Base-by-base conservation (phyloP, 192 early-diverging fungal species). In the Rhizophagus prolifer region DNA sequence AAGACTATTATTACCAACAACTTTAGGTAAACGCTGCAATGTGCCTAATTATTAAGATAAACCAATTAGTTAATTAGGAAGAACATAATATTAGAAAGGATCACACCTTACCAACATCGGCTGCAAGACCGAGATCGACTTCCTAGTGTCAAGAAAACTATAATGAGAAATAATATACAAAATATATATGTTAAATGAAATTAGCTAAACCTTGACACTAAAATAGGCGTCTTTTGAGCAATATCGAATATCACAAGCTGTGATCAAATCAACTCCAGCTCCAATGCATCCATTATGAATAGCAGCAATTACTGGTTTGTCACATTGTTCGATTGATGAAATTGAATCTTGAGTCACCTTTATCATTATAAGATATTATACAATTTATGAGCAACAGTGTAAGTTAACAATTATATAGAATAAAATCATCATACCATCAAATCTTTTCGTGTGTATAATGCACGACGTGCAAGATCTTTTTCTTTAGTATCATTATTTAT, bases 1-100 rank as follows among this genome's bases (percentile, higher is more conserved):
- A 91, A 93, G 92, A 81, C 91, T 91, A 74, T 90, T 83, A 84
- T 97, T 98, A 30, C 94, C 96, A 64, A 95, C 94, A 8, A 97
- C 87, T 85, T 98, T 98, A 67, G 96, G 96, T 26, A 99, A 85
- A 31, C 97, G 90, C 85, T 99, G 97, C 70, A 99, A 87, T 31
- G 95, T 96, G 47, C 94, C 79, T 77, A n/a, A 67, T 19, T 23
- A 68, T 31, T 30, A 30, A 28, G 9, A 16, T 4, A 64, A 12
- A 2, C 1, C 10, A 10, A 5, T 44, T 64, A 64, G 2, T 28
- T 64, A 10, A 13, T 2, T 31, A 64, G 16, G 25, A 16, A 7
- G 62, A 30, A 64, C 5, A 31, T 30, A 19, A 19, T 36, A 16
- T 41, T 14, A 9, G 21, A 9, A 60, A 64, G 30, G 13, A 9